Conservation (phyloP, 1,139 yeast genomes). For the Candida anutae region DNA sequence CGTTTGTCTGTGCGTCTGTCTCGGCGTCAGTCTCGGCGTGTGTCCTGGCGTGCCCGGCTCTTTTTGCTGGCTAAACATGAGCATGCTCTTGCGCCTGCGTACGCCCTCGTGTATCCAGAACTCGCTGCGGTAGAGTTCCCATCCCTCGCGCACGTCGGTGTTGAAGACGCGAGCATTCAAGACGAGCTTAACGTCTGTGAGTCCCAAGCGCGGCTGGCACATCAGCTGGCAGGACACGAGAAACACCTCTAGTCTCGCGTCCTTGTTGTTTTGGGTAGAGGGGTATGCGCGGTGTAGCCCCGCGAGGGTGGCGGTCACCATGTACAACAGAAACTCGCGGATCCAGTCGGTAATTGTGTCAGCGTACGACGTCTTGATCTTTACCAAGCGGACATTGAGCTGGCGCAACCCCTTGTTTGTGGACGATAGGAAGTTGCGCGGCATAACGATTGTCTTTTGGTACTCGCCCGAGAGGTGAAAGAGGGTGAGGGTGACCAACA, state of each 20-base stretch:
- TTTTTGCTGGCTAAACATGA: slow-evolving; percentile 21
- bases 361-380: slow-evolving; percentile 51
- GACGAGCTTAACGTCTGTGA: slow-evolving; percentile 58
- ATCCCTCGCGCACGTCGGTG: slow-evolving; percentile 81
- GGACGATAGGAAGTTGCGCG: slow-evolving; percentile 67
- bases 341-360: slow-evolving; percentile 45
- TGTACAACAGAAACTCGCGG: slow-evolving; percentile 29
- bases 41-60: not conserved
- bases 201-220: slow-evolving; percentile 40
- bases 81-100: slow-evolving; percentile 46
- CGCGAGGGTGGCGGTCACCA: slow-evolving; percentile 19
- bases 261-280: slow-evolving; percentile 20
- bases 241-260: slow-evolving; percentile 34
- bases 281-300: slow-evolving; percentile 32
- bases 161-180: slow-evolving; percentile 75
- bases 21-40: not conserved
- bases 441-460: slow-evolving; percentile 72
- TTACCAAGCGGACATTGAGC: slow-evolving; percentile 70
- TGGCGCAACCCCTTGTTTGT: slow-evolving; percentile 86
- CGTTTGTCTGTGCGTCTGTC: no score
- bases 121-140: slow-evolving; percentile 92
- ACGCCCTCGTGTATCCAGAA: slow-evolving; percentile 87
- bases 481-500: slow-evolving; percentile 60
- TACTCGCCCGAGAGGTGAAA: slow-evolving; percentile 89
- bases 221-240: slow-evolving; percentile 37